Conservation (phyloP, 1,284 basidiomycete species). For the Puccinia hordei region DNA sequence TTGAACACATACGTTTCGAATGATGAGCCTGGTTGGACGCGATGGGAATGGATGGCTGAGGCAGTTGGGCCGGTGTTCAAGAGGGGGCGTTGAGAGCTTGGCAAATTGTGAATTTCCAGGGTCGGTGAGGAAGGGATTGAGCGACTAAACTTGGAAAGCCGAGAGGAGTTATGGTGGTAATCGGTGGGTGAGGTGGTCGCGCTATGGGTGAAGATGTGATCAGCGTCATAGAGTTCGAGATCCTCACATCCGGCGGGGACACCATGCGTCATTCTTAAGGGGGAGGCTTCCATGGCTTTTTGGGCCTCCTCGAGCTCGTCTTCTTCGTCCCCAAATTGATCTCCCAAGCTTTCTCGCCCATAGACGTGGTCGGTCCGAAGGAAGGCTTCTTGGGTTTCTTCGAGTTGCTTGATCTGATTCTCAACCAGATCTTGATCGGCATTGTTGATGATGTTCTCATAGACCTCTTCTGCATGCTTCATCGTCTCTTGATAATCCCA, state of each 20-base stretch:
- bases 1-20: constrained; percentile 7
- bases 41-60: neutral
- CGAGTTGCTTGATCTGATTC: constrained; percentile 40
- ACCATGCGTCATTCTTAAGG: constrained; percentile 37
- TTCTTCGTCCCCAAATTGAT: constrained; percentile 1
- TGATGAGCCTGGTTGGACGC: neutral
- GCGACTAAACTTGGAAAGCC: neutral
- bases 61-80: neutral
- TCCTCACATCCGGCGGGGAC: constrained; percentile 42
- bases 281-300: constrained; percentile 41
- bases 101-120: constrained; percentile 17
- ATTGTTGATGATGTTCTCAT: constrained; percentile 54
- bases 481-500: constrained; percentile 64
- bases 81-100: neutral
- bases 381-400: neutral
- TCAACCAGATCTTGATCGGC: constrained; percentile 47
- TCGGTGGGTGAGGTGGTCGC: constrained; percentile 12
- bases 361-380: neutral
- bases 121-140: constrained; percentile 24
- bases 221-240: constrained; percentile 4
- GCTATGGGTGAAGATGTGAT: neutral
- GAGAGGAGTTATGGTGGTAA: neutral
- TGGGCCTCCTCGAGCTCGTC: constrained; percentile 47
- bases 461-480: constrained; percentile 66
- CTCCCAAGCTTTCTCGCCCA: neutral